A percentile compares a stretch with the other conserved stretches of the same genome.
Evolutionary conservation across 129 eudicot genomes (phyloP).

Genomic region (Arctium lappa): DNA sequence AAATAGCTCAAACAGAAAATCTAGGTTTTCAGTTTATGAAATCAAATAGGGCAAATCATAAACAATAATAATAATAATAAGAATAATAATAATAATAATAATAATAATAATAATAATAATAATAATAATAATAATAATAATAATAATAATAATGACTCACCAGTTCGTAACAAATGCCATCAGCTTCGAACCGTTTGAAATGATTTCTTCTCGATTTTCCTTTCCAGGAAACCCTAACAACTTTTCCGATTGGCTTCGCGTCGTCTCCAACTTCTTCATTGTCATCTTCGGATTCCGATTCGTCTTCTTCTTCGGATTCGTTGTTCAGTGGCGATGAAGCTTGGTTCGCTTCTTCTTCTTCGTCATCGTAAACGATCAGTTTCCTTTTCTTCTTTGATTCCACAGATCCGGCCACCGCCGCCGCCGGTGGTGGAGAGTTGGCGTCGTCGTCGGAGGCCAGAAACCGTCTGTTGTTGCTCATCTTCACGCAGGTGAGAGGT

Average conservation of each 20-base stretch:
- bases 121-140: too few species aligned
- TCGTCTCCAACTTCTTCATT: neutral
- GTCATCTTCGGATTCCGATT: neutral
- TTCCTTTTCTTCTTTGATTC: neutral
- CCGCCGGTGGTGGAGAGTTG: slow-evolving; percentile 1
- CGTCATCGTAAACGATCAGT: neutral
- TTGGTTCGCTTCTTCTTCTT: neutral
- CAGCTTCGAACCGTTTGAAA: slow-evolving; percentile 19
- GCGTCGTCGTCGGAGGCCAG: neutral
- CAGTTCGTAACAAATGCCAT: slow-evolving; percentile 15
- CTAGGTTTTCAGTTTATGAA: neutral
- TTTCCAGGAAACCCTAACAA: slow-evolving; percentile 21
- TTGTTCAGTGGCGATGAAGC: neutral
- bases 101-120: neutral
- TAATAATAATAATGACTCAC: neutral
- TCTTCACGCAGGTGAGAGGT: neutral
- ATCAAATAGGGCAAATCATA: neutral
- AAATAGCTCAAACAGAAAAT: neutral
- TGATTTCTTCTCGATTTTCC: slow-evolving; percentile 8
- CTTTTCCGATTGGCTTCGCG: slow-evolving; percentile 18
- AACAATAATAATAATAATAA: neutral
- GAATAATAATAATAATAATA: too few species aligned
- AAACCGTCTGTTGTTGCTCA: neutral
- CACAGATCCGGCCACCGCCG: neutral
- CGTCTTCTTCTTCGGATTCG: neutral